These are phyloP conservation scores for Spatholobus suberectus DNA, from an alignment of 306 rosid species.

Conservation along the genomic window DNA sequence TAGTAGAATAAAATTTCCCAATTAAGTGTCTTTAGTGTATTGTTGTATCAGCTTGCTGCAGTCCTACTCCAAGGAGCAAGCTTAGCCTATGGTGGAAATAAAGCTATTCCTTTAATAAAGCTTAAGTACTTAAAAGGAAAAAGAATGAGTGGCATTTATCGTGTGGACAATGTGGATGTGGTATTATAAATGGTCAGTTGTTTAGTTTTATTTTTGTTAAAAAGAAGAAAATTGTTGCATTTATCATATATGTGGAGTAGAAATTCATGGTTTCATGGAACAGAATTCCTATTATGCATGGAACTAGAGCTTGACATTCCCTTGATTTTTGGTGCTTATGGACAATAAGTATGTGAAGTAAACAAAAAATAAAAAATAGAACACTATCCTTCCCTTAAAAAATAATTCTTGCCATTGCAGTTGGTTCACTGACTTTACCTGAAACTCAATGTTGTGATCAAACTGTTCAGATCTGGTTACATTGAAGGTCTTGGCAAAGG, in stretches of 20 bases:
- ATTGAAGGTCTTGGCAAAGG: conserved; percentile 1
- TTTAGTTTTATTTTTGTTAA: background rate
- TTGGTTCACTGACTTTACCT: conserved; percentile 15
- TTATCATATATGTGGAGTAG: conserved; percentile 1
- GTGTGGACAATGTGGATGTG: background rate
- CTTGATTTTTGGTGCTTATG: background rate
- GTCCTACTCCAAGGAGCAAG: background rate
- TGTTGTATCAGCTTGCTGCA: conserved; percentile 26
- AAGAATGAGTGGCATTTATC: background rate
- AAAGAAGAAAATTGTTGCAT: background rate
- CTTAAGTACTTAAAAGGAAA: conserved; percentile 4
- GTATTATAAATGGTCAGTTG: background rate
- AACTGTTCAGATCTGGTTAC: conserved; percentile 13
- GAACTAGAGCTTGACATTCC: background rate
- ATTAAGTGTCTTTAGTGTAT: background rate
- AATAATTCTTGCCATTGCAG: conserved; percentile 14
- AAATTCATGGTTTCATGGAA: background rate
- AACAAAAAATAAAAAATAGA: background rate
- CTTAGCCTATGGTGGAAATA: background rate
- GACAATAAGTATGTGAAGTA: background rate
- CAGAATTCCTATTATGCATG: background rate
- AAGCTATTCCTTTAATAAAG: background rate
- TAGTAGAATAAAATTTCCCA: background rate
- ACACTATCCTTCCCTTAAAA: conserved; percentile 1
- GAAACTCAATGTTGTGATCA: conserved; percentile 22